Conservation (phyloP, 2,329 filamentous ascomycete species). For the Boeremia exigua region DNA sequence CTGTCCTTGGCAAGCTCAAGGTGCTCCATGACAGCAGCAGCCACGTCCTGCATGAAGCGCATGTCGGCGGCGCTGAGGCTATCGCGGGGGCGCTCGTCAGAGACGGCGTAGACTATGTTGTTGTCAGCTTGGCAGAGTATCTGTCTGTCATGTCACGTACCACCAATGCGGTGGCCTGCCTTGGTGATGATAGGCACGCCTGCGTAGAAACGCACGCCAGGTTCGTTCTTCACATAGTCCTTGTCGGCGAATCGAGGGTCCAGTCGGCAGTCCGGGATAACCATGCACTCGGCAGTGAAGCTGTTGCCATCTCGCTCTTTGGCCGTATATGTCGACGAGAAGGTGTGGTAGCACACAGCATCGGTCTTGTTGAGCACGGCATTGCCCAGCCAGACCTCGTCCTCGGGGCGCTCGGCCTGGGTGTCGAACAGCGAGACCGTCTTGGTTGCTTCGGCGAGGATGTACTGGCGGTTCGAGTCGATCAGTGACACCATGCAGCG, state of each 20-base stretch:
- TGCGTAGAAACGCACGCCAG: conserved; percentile 42
- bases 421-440: conserved; percentile 42
- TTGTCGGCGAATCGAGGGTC: conserved; percentile 32
- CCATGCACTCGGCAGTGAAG: conserved; percentile 27
- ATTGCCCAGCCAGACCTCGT: conserved; percentile 42
- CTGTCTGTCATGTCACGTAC: neutral
- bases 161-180: conserved; percentile 38
- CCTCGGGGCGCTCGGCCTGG: conserved; percentile 25
- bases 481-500: conserved; percentile 48
- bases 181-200: conserved; percentile 41
- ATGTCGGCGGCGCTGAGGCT: conserved; percentile 32
- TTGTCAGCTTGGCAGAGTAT: neutral
- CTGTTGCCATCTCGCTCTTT: conserved; percentile 27
- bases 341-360: conserved; percentile 39
- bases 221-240: conserved; percentile 35
- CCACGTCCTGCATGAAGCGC: conserved; percentile 40
- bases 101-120: conserved; percentile 33
- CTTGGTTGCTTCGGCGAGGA: conserved; percentile 48
- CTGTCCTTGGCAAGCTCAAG: conserved; percentile 38
- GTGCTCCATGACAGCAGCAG: conserved; percentile 41
- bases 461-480: conserved; percentile 46
- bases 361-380: conserved; percentile 37
- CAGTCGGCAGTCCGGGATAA: conserved; percentile 35
- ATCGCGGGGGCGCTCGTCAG: conserved; percentile 38
- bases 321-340: conserved; percentile 32